These are phyloP conservation scores for Hibiscus trionum DNA, from an alignment of 345 rosid genomes.

Conservation along the genomic window DNA sequence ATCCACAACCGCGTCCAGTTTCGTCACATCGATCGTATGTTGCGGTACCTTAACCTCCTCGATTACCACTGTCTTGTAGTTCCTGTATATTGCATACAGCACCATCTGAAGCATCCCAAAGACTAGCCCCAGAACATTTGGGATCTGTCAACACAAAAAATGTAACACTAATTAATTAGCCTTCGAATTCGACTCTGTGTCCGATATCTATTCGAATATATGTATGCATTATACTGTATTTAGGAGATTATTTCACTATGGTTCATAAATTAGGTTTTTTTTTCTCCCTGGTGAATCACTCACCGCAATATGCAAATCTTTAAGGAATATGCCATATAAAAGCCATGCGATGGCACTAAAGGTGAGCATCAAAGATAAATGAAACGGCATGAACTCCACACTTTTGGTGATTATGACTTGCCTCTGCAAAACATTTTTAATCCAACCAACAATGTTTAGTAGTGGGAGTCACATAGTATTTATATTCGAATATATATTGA, in stretches of 20 bases:
- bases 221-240: neutral
- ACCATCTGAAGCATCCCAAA: slow-evolving; percentile 53
- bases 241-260: neutral
- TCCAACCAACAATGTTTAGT: too few relatives aligned
- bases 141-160: slow-evolving; percentile 22
- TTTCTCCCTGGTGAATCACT: slow-evolving; percentile 9
- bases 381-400: slow-evolving; percentile 66
- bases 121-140: slow-evolving; percentile 40
- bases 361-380: slow-evolving; percentile 44
- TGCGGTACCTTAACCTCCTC: slow-evolving; percentile 26
- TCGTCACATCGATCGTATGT: slow-evolving; percentile 8
- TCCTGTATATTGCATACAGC: slow-evolving; percentile 37
- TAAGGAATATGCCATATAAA: slow-evolving; percentile 45
- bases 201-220: too few relatives aligned
- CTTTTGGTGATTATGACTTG: slow-evolving; percentile 43
- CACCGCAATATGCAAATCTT: slow-evolving; percentile 38
- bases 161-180: too few relatives aligned
- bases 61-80: slow-evolving; percentile 24
- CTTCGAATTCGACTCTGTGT: too few relatives aligned
- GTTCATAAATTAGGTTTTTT: too few relatives aligned
- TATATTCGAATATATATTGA: neutral
- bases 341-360: slow-evolving; percentile 53
- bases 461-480: too few relatives aligned
- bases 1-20: neutral
- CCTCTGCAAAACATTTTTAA: slow-evolving; percentile 21